These are phyloP conservation scores for Theobroma cacao DNA, from an alignment of 345 rosid genomes.

Conservation along the genomic window DNA sequence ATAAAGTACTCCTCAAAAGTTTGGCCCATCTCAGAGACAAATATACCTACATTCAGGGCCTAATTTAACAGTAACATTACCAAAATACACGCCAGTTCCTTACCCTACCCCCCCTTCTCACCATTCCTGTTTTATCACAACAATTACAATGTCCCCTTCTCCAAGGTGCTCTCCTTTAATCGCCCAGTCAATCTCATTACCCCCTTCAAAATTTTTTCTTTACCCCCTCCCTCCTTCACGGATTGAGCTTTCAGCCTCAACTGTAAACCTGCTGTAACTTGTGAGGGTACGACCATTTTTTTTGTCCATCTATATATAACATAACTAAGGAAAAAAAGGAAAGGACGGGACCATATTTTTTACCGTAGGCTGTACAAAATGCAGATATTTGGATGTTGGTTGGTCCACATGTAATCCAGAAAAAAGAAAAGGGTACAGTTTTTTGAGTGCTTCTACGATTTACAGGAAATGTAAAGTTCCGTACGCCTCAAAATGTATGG, in stretches of 20 bases:
- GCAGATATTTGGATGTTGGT: not conserved
- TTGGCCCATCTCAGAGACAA: slow-evolving; percentile 13
- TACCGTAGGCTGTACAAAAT: not conserved
- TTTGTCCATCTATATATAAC: not conserved
- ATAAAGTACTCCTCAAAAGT: slow-evolving; percentile 22
- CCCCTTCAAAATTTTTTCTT: not conserved
- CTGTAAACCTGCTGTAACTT: not conserved
- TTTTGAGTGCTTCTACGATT: not conserved
- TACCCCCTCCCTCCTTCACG: not conserved
- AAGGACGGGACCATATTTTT: not conserved
- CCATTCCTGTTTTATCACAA: not conserved
- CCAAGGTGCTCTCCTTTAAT: not conserved
- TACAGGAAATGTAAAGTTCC: not conserved
- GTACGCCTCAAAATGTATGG: not conserved
- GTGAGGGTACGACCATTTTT: not conserved
- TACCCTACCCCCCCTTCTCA: not conserved
- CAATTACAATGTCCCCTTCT: not conserved
- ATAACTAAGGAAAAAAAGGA: not conserved
- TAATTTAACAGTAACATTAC: not conserved
- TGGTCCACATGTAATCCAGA: not conserved
- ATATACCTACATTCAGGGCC: slow-evolving; percentile 3
- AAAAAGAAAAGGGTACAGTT: not conserved
- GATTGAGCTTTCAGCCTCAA: not conserved
- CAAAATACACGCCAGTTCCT: not conserved
- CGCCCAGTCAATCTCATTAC: not conserved